These are phyloP conservation scores for Alliaria petiolata DNA, from an alignment of 345 rosid genomes.

Conservation along the genomic window DNA sequence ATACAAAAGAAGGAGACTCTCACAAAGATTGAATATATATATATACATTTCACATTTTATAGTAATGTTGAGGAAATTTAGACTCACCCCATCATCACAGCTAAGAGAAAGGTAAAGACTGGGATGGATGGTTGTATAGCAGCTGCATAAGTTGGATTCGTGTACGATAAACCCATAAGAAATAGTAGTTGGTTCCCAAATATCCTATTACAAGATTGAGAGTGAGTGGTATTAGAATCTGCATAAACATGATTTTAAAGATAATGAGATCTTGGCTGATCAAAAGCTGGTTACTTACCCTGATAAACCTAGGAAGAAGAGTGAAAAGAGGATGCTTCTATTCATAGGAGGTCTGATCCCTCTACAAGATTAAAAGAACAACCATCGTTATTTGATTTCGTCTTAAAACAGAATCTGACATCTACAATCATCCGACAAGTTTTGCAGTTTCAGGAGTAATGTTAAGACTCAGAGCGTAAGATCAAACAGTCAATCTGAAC, in stretches of 20 bases:
- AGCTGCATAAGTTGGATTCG: constrained; percentile 96
- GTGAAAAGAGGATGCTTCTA: constrained; percentile 52
- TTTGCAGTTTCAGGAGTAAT: not conserved
- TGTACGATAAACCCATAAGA: constrained; percentile 88
- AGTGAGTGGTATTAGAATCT: constrained; percentile 9
- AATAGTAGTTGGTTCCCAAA: constrained; percentile 94
- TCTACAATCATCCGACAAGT: not conserved
- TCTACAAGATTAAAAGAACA: constrained; percentile 43
- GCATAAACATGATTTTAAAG: not conserved
- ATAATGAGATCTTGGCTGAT: not conserved
- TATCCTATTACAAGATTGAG: constrained; percentile 52
- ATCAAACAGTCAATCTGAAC: not conserved
- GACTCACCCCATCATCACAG: constrained; percentile 85
- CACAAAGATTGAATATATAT: not conserved
- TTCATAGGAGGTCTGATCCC: constrained; percentile 73
- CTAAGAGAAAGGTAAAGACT: constrained; percentile 86
- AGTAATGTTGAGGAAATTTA: not conserved
- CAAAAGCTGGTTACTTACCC: constrained; percentile 51
- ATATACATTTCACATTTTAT: too few relatives aligned
- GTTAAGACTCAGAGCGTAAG: not conserved
- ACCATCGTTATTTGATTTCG: not conserved
- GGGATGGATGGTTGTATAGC: constrained; percentile 96
- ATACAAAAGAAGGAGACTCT: constrained; percentile 15
- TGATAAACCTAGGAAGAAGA: constrained; percentile 81
- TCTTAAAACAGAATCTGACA: not conserved